Conservation (phyloP, 495 filamentous ascomycete species). For the Hypoxylon cercidicola region DNA sequence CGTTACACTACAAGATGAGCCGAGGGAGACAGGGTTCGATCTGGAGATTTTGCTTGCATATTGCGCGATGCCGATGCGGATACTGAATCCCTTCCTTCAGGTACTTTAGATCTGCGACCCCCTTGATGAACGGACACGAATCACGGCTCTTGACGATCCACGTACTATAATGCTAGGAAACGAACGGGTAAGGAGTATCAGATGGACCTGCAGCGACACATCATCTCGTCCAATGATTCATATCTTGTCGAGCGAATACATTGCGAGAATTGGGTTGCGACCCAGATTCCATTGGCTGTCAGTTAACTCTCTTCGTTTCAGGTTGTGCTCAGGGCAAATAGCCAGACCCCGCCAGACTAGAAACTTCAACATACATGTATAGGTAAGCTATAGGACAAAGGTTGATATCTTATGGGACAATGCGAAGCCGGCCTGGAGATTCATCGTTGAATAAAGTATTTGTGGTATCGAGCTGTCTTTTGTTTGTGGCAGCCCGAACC, state of each 20-base stretch:
- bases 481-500: background rate
- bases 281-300: slow-evolving; percentile 32
- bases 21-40: slow-evolving; percentile 20
- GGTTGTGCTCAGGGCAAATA: slow-evolving; percentile 10
- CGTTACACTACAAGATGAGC: no score
- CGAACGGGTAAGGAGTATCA: slow-evolving; percentile 31
- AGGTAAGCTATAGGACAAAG: background rate
- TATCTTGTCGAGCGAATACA: slow-evolving; percentile 34
- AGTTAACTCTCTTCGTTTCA: slow-evolving; percentile 32
- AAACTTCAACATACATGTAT: slow-evolving; percentile 7
- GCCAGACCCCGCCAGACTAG: slow-evolving; percentile 12
- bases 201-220: slow-evolving; percentile 45
- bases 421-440: background rate
- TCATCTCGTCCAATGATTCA: slow-evolving; percentile 36
- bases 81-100: slow-evolving; percentile 28
- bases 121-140: slow-evolving; percentile 31
- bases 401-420: background rate
- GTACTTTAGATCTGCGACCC: slow-evolving; percentile 23
- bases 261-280: slow-evolving; percentile 34
- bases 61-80: slow-evolving; percentile 15
- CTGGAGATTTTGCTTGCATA: slow-evolving; percentile 34
- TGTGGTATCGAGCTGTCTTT: background rate
- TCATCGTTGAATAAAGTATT: background rate
- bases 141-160: slow-evolving; percentile 36
- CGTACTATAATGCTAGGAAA: slow-evolving; percentile 40